Evolutionary conservation across 345 rosid genomes (phyloP).

Genomic region (Ailanthus altissimus): DNA sequence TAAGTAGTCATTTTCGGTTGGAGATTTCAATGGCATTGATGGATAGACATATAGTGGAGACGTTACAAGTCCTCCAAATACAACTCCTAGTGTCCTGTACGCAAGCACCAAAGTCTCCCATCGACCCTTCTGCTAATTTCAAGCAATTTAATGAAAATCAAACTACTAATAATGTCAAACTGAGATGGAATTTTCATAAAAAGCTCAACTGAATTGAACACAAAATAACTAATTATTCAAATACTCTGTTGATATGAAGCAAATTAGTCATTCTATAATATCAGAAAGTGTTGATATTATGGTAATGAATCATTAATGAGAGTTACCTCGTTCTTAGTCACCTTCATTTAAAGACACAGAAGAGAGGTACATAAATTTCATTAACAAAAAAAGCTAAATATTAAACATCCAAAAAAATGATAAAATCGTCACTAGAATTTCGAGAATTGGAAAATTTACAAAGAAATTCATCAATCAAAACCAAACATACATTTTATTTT

Average conservation of each 20-base stretch:
- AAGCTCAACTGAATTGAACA: background rate
- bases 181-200: background rate
- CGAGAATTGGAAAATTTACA: no score
- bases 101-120: conserved; percentile 44
- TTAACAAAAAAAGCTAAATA: no score
- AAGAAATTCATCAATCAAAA: no score
- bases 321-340: no score
- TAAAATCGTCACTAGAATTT: background rate
- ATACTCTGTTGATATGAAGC: background rate
- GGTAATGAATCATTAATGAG: no score
- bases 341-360: no score
- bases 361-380: no score
- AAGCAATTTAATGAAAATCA: background rate
- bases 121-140: conserved; percentile 33
- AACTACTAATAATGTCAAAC: background rate
- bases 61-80: conserved; percentile 75
- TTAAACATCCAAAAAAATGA: no score
- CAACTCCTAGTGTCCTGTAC: conserved; percentile 67
- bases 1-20: conserved; percentile 60
- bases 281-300: background rate
- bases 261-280: background rate
- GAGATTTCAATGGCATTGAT: conserved; percentile 59
- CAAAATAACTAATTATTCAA: background rate
- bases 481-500: no score
- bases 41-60: conserved; percentile 70